Percentiles rank a stretch among this genome's conserved stretches.
Conservation (phyloP, 2,329 filamentous ascomycete genomes). For the Aspergillus ustus region DNA sequence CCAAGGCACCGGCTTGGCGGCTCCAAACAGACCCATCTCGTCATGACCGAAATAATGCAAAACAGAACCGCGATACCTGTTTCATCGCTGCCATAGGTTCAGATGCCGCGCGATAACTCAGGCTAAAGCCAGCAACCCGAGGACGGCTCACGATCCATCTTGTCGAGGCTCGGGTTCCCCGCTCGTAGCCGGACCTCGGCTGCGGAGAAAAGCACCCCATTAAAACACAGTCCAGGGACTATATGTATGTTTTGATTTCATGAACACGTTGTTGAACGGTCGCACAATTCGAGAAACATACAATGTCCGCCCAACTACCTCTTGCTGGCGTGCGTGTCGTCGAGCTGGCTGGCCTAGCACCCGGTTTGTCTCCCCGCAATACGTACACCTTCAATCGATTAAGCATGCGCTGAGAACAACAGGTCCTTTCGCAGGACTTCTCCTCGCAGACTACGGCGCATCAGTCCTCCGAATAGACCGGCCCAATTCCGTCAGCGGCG, state of each 20-base stretch:
- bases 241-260: not conserved
- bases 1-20: too few species aligned
- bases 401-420: not conserved
- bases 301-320: conserved; percentile 53
- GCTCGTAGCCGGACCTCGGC: conserved; percentile 32
- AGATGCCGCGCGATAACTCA: not conserved
- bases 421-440: conserved; percentile 87
- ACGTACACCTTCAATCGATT: not conserved
- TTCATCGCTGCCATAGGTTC: not conserved
- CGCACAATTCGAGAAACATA: not conserved
- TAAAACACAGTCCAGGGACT: not conserved
- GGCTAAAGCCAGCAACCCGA: not conserved
- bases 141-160: not conserved
- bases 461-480: conserved; percentile 85
- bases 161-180: conserved; percentile 18
- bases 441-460: conserved; percentile 88
- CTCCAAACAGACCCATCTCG: too few species aligned
- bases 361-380: conserved; percentile 51
- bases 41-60: too few species aligned
- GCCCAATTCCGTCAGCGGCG: conserved; percentile 58
- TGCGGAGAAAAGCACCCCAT: conserved; percentile 16
- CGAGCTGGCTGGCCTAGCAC: conserved; percentile 69
- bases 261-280: not conserved
- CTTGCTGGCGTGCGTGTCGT: conserved; percentile 65
- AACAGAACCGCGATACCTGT: too few species aligned